These are phyloP conservation scores for Nakaseomyces kungkrabaensis DNA, from an alignment of 1,139 yeast species.

Conservation along the genomic window DNA sequence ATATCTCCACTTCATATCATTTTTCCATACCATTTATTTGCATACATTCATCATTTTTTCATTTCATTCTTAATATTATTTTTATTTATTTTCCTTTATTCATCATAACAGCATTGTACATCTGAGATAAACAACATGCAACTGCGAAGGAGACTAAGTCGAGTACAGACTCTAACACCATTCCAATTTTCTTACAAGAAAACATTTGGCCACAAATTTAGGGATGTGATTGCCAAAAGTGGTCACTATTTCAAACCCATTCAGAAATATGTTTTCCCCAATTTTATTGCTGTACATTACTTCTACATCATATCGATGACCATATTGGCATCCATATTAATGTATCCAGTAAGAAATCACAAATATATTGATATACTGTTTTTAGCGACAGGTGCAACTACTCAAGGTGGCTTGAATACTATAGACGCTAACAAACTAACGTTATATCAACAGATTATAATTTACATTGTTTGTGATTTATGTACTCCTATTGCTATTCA, in stretches of 20 bases:
- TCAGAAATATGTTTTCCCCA: slow-evolving; percentile 48
- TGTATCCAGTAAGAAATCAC: slow-evolving; percentile 63
- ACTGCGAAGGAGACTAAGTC: slow-evolving; percentile 15
- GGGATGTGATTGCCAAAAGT: slow-evolving; percentile 30
- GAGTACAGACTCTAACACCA: slow-evolving; percentile 22
- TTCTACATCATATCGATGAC: slow-evolving; percentile 45
- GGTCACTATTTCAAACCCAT: slow-evolving; percentile 37
- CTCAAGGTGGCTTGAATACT: slow-evolving; percentile 90
- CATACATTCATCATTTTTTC: neutral
- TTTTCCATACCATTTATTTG: neutral
- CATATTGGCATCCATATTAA: slow-evolving; percentile 57
- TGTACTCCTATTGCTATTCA: slow-evolving; percentile 89
- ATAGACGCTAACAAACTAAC: slow-evolving; percentile 51
- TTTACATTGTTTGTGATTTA: slow-evolving; percentile 50
- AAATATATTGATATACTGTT: slow-evolving; percentile 72
- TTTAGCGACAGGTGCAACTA: slow-evolving; percentile 62
- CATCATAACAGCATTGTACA: neutral
- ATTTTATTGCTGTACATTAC: slow-evolving; percentile 74
- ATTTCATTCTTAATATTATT: neutral
- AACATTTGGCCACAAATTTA: slow-evolving; percentile 31
- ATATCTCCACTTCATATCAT: neutral
- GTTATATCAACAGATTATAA: slow-evolving; percentile 67
- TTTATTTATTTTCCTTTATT: slow-evolving; percentile 3
- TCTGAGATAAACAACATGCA: slow-evolving; percentile 4
- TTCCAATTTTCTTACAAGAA: slow-evolving; percentile 24